A percentile compares a stretch with the other conserved stretches of the same genome.
Conservation (phyloP, 129 eudicot species). For the sunflower (Helianthus annuus) region DNA sequence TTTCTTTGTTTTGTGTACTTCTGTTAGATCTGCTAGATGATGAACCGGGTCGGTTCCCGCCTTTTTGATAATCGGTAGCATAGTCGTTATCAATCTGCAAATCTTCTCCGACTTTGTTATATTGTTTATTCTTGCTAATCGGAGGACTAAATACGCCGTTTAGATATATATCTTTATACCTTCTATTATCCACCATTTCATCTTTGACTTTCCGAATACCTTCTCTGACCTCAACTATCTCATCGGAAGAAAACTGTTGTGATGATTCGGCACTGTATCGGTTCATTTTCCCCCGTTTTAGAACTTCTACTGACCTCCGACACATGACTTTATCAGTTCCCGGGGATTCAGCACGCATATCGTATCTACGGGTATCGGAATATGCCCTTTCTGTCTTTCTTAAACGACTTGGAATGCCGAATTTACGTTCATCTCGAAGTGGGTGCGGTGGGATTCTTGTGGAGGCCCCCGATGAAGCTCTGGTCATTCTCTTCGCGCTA, state of each 20-base stretch:
- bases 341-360: constrained; percentile 45
- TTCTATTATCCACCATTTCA: constrained; percentile 33
- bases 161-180: constrained; percentile 52
- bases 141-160: constrained; percentile 52
- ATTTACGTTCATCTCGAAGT: constrained; percentile 29
- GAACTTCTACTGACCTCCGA: constrained; percentile 40
- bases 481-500: constrained; percentile 45
- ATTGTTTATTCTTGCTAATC: constrained; percentile 30
- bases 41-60: constrained; percentile 31
- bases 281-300: constrained; percentile 32
- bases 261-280: constrained; percentile 34
- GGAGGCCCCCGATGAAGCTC: constrained; percentile 44
- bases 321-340: constrained; percentile 31
- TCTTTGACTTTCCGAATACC: constrained; percentile 39
- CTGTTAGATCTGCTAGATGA: constrained; percentile 35
- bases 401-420: constrained; percentile 34
- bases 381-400: constrained; percentile 56
- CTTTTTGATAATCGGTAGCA: constrained; percentile 35
- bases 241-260: constrained; percentile 33
- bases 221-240: constrained; percentile 49
- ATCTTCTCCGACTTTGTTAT: constrained; percentile 32
- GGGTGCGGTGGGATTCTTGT: constrained; percentile 38
- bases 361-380: constrained; percentile 49
- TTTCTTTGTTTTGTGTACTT: constrained; percentile 36
- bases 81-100: constrained; percentile 31